Evolutionary conservation across 495 filamentous ascomycete genomes (phyloP), one percentile per base, ranked within the genome.

Genomic region (Hypoxylon subgilvum): DNA sequence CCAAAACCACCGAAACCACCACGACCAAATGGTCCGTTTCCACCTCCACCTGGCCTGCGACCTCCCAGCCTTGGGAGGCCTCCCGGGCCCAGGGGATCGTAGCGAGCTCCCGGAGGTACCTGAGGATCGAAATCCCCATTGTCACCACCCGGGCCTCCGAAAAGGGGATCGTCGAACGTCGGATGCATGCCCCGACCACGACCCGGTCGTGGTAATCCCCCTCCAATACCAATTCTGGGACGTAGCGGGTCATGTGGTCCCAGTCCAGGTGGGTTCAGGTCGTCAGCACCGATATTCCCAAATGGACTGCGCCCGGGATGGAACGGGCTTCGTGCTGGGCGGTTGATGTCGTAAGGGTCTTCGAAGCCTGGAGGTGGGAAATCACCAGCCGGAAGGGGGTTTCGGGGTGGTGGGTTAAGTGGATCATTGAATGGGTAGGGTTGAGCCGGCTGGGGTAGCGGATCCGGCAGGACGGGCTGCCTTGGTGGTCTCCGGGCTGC

Each of bases 81-180:
- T 10, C 91, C 90, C 1, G 94, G 94, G 0, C 89, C 89, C 10
- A 91, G 69, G 6, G 92, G 94, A 79, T 97, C 94, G 73, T 91
- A 84, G 53, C 83, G 72, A 30, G 83, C 80, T 6, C 82, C 82
- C 7, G 82, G 85, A 14, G 86, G 84, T 22, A 77, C 76, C 60
- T 80, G 79, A 10, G 79, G 77, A 58, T 84, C 75, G 59, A 78
- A 84, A 4, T 66, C 72, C 10, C 64, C 74, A 30, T 67, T 74
- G 23, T 70, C 72, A 7, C 79, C 79, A 13, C 75, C 78, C 8
- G 69, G 68, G 0, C 89, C 90, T 28, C 81, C 83, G 70, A 97
- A 97, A 63, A 97, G 70, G 21, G 90, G 91, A 71, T 97, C 94
- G 66, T 97, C 91, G 64, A 96, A 92, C 0, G 91, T 95, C 0